Percentiles rank a stretch among this genome's conserved stretches.
phyloP scores from a whole-genome alignment of 352 stramenopile genomes.

The Globisporangium barbulae region DNA sequence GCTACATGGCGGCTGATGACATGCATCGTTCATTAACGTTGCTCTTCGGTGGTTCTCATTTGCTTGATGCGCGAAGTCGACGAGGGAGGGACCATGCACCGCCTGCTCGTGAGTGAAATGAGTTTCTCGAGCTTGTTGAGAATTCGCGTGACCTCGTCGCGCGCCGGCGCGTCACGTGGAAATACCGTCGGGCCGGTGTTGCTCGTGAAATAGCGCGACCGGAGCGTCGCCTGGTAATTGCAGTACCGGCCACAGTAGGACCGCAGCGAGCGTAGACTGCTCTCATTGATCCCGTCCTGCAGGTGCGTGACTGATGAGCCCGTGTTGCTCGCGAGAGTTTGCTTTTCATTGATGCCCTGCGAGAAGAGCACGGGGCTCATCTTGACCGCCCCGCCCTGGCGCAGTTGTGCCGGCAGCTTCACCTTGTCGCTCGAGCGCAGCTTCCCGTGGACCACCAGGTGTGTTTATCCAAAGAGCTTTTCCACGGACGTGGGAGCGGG shows the following conservation, averaged over 20 bases:
- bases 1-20: too few species aligned
- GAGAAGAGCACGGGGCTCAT: conserved; percentile 79
- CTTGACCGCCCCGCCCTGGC: conserved; percentile 54
- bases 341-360: conserved; percentile 93
- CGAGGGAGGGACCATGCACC: too few species aligned
- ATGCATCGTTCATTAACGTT: too few species aligned
- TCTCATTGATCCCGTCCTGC: conserved; percentile 82
- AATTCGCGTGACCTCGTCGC: conserved; percentile 57
- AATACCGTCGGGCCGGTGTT: conserved; percentile 8
- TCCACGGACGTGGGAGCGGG: conserved; percentile 39
- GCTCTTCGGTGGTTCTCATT: too few species aligned
- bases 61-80: too few species aligned
- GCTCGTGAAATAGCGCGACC: conserved; percentile 29
- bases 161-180: conserved; percentile 21
- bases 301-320: conserved; percentile 70
- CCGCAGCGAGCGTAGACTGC: conserved; percentile 61
- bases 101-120: conserved; percentile 37
- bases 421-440: conserved; percentile 61
- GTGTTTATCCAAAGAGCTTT: conserved; percentile 62
- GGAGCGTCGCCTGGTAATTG: conserved; percentile 55
- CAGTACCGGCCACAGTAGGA: conserved; percentile 75
- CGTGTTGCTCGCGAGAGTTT: conserved; percentile 90
- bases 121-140: conserved; percentile 67
- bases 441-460: conserved; percentile 78
- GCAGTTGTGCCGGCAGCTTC: conserved; percentile 59